phyloP scores from a whole-genome alignment of 495 filamentous ascomycete genomes.

The Penicillium antarcticum region DNA sequence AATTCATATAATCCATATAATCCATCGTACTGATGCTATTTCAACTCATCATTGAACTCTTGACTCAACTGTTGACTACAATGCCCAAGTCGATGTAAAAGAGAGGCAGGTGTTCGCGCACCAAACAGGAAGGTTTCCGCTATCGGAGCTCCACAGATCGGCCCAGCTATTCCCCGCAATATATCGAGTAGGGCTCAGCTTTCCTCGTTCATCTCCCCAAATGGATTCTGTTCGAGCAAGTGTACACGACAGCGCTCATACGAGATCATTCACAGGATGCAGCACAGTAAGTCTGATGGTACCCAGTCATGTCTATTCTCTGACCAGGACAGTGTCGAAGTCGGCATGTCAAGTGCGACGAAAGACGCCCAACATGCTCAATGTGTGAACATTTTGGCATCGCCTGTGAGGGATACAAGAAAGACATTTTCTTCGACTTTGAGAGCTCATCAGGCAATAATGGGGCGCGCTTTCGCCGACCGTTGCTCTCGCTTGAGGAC shows the following conservation, averaged over 20 bases:
- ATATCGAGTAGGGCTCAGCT: neutral
- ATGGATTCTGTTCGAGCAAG: neutral
- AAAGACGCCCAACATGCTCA: conserved; percentile 21
- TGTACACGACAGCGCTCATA: conserved; percentile 8
- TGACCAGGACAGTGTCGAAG: conserved; percentile 16
- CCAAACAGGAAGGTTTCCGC: conserved; percentile 15
- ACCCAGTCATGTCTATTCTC: neutral
- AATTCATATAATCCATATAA: too few species aligned
- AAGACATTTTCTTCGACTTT: conserved; percentile 21
- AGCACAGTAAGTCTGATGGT: conserved; percentile 8
- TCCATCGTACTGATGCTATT: too few species aligned
- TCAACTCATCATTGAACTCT: too few species aligned
- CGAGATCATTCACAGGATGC: conserved; percentile 16
- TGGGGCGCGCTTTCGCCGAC: conserved; percentile 23
- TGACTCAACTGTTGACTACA: too few species aligned
- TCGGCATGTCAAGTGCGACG: conserved; percentile 28
- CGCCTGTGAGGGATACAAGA: conserved; percentile 20
- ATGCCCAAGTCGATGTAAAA: too few species aligned
- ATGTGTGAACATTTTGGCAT: conserved; percentile 17
- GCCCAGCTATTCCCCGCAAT: conserved; percentile 5
- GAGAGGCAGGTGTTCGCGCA: conserved; percentile 6
- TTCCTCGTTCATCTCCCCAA: neutral
- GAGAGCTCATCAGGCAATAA: conserved; percentile 10
- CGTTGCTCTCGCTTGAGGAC: conserved; percentile 20
- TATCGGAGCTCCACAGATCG: conserved; percentile 8